Conservation (phyloP, 1,284 basidiomycete genomes). For the Pholiota adiposa region DNA sequence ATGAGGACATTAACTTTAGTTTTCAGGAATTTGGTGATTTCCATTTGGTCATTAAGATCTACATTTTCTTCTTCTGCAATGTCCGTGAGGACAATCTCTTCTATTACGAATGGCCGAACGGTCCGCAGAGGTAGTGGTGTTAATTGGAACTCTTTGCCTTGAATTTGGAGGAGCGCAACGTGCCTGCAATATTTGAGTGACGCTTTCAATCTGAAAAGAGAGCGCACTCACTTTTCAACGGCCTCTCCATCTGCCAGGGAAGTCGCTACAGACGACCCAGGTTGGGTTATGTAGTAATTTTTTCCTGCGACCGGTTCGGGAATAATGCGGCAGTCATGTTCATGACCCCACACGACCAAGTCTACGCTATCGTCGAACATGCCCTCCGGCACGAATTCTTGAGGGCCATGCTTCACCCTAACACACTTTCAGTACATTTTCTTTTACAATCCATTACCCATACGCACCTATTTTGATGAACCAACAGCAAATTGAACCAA, state of each 20-base stretch:
- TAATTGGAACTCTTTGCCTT: constrained; percentile 86
- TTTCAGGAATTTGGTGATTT: constrained; percentile 82
- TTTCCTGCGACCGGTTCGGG: constrained; percentile 93
- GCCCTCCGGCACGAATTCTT: constrained; percentile 92
- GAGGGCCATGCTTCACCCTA: constrained; percentile 92
- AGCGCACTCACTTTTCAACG: constrained; percentile 75
- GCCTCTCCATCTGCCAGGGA: constrained; percentile 91
- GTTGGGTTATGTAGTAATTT: constrained; percentile 91
- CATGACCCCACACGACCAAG: constrained; percentile 97
- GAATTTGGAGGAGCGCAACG: constrained; percentile 85
- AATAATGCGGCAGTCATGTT: constrained; percentile 94
- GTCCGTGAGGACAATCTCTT: constrained; percentile 78
- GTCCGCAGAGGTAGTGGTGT: constrained; percentile 88
- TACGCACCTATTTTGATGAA: constrained; percentile 94
- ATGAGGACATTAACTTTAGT: constrained; percentile 80
- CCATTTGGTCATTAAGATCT: constrained; percentile 79
- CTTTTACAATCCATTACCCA: not conserved
- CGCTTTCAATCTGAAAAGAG: constrained; percentile 1
- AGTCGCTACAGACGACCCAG: constrained; percentile 95
- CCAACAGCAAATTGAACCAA: constrained; percentile 94
- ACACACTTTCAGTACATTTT: constrained; percentile 6
- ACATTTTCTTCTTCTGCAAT: constrained; percentile 78
- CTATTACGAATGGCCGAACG: constrained; percentile 93
- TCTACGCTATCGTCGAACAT: constrained; percentile 97
- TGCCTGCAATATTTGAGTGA: constrained; percentile 56